A percentile compares a stretch with the other conserved stretches of the same genome.
These are phyloP conservation scores for Hordeum marinum DNA, from an alignment of 176 grass and related monocot species.

Conservation along the genomic window DNA sequence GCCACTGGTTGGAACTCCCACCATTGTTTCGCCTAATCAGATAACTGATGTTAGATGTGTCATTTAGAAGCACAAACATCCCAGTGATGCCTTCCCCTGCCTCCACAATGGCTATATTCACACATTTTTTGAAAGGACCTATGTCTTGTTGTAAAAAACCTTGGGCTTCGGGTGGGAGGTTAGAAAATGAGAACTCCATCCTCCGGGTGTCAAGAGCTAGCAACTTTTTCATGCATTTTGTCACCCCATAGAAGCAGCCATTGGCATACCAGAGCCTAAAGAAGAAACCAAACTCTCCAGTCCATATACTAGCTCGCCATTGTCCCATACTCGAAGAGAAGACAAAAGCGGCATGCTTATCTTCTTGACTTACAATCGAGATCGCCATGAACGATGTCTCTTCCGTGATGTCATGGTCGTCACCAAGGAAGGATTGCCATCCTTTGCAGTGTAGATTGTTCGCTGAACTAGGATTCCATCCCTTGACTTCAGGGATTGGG, in stretches of 20 bases:
- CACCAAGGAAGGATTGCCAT: background rate
- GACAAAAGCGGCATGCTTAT: background rate
- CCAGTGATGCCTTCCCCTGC: background rate
- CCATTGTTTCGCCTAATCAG: background rate
- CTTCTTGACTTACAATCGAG: accelerated
- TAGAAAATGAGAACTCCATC: background rate
- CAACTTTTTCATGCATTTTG: background rate
- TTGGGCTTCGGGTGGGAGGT: background rate
- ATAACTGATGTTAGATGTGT: background rate
- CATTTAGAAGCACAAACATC: background rate
- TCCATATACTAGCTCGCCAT: background rate
- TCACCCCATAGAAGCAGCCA: background rate
- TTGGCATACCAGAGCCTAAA: background rate
- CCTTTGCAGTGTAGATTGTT: background rate
- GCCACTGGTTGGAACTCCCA: background rate
- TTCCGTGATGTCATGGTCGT: background rate
- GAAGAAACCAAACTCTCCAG: background rate
- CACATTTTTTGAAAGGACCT: too few species aligned
- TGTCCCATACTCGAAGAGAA: background rate
- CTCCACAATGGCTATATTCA: background rate
- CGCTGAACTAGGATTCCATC: background rate
- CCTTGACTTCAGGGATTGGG: background rate
- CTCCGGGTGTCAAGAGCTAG: background rate
- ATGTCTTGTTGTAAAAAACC: background rate
- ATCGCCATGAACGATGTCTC: background rate